A percentile compares a stretch with the other conserved stretches of the same genome.
phyloP scores from a whole-genome alignment of 2,329 filamentous ascomycete species.

The Cladosporium sp. region DNA sequence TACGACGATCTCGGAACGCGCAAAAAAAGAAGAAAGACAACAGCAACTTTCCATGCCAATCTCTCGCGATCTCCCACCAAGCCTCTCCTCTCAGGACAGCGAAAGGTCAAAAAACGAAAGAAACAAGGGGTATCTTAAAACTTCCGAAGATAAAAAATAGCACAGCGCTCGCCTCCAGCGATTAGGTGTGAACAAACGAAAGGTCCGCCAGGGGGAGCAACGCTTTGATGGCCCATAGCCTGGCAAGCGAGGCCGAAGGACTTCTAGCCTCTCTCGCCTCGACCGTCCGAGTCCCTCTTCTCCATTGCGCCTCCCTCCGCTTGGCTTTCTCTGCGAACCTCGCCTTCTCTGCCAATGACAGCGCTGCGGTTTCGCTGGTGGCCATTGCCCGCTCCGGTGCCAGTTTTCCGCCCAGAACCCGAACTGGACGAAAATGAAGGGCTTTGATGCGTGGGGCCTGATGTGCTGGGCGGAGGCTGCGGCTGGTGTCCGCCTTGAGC shows the following conservation, averaged over 20 bases:
- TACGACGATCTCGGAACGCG: too few species aligned
- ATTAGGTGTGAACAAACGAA: neutral
- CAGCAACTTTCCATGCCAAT: too few species aligned
- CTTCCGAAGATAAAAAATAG: constrained; percentile 2
- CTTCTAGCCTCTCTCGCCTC: too few species aligned
- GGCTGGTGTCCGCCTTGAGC: constrained; percentile 52
- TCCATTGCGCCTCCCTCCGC: constrained; percentile 19
- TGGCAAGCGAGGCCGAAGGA: too few species aligned
- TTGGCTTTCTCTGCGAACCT: constrained; percentile 20
- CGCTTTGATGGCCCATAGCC: too few species aligned
- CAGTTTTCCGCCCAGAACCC: constrained; percentile 44
- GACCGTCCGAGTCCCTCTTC: constrained; percentile 13
- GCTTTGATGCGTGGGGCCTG: constrained; percentile 45
- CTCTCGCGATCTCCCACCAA: too few species aligned
- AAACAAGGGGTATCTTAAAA: constrained; percentile 13
- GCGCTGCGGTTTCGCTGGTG: constrained; percentile 65
- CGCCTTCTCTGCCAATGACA: constrained; percentile 39
- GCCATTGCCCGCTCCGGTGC: neutral
- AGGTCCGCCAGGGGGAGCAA: neutral
- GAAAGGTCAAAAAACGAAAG: neutral
- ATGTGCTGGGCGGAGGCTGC: constrained; percentile 44
- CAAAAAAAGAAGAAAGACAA: too few species aligned
- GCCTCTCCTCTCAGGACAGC: neutral
- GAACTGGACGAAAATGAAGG: constrained; percentile 53
- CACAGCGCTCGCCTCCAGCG: constrained; percentile 2